A percentile compares a stretch with the other conserved stretches of the same genome.
Conservation (phyloP, 106 monocot genomes). For the Dactylorhiza incarnata region DNA sequence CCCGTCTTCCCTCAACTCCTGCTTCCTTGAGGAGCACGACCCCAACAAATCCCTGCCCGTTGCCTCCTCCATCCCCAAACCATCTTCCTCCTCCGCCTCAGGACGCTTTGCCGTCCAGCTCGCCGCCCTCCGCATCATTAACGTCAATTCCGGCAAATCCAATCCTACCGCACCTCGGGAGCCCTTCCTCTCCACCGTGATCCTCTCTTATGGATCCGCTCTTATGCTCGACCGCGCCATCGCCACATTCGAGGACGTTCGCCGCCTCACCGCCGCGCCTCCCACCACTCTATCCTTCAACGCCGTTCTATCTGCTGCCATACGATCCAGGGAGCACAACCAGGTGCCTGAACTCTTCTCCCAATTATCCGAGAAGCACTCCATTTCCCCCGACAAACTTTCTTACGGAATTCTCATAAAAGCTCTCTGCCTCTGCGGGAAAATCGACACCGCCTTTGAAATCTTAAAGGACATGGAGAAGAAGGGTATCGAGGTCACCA, state of each 20-base stretch:
- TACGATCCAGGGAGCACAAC: conserved; percentile 16
- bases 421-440: conserved; percentile 20
- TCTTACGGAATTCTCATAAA: conserved; percentile 44
- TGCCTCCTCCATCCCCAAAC: conserved; percentile 13
- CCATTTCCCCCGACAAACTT: conserved; percentile 28
- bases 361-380: conserved; percentile 30
- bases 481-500: conserved; percentile 16
- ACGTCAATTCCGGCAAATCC: conserved; percentile 15
- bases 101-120: conserved; percentile 34
- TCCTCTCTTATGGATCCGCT: conserved; percentile 47
- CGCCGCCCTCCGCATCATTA: conserved; percentile 43
- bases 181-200: conserved; percentile 32
- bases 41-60: conserved; percentile 27
- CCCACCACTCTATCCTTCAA: conserved; percentile 52
- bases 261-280: conserved; percentile 11
- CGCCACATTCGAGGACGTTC: conserved; percentile 33
- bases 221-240: conserved; percentile 40
- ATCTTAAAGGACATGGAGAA: conserved; percentile 30
- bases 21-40: conserved; percentile 24
- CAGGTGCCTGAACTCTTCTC: conserved; percentile 45
- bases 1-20: conserved; percentile 14
- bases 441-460: conserved; percentile 14
- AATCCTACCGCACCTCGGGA: conserved; percentile 17
- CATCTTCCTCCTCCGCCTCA: conserved; percentile 10
- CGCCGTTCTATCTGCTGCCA: conserved; percentile 58